Evolutionary conservation across 139 green algal genomes (phyloP), one percentile per base, ranked within the genome.

Genomic region (Tetradesmus lagerheimii): DNA sequence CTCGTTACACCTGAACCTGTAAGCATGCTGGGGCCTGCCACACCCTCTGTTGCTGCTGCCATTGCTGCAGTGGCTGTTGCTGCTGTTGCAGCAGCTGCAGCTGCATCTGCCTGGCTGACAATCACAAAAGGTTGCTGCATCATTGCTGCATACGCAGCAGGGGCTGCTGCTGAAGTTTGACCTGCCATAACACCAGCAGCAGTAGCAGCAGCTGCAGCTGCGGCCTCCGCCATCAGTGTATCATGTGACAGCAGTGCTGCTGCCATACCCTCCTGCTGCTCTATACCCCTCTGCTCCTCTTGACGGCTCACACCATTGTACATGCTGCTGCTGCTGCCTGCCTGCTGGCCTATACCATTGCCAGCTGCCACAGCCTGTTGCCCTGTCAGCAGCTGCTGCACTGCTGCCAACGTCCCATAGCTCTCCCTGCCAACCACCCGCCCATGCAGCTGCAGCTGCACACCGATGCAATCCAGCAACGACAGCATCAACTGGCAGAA

Each of bases 401-500:
- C 71, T 4, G n/a, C 71, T 79, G 71, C 71, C 29, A 38, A 20
- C n/a, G 71, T 79, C 31, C n/a, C 18, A 20, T 41, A 37, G 31
- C 71, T 79, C n/a, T 38, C 71, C 3, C n/a, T 27, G 11, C 31
- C n/a, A 38, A 79, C 31, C 6, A 29, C 4, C n/a, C 8, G 6
- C 43, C 41, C 47, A n/a, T 43, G 45, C 35, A 37, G 53, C 53
- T 66, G 79, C 43, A 85, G 27, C 75, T 90, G 95, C 0, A 67
- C 87, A 11, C 91, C 85, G 8, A 66, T 91, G 64, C 94, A 95
- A 9, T 96, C 96, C 8, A 96, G 97, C 8, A 88, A 38, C 35
- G 95, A 14, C 89, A 97, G 31, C 45, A 88, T 64, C 64, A 80
- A n/a, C 38, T 88, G 83, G 83, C 83, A 88, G 64, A 50, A 67